Base-by-base conservation (phyloP, 2,329 filamentous ascomycete genomes). In the Cladorrhinum sp. region DNA sequence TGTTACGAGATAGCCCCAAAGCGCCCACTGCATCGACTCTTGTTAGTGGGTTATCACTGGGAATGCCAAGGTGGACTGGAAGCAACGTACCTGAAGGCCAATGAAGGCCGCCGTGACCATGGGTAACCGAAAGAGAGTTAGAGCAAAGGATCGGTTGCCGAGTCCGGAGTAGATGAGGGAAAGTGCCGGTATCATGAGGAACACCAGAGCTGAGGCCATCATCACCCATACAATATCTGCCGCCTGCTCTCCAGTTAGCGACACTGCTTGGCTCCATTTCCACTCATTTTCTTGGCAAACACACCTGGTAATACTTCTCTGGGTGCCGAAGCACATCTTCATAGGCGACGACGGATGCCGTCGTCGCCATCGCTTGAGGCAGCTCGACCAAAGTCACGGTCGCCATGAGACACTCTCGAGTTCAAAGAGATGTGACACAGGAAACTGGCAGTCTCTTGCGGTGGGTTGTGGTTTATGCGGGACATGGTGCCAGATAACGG, bases 1-100 rank as follows among this genome's bases (percentile, higher is more conserved):
- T 13, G 64, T 62, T 45, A 65, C 45, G 16, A 58, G 22, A 27
- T 64, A 65, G 22, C 64, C 64, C 62, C 62, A 65, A 16, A 65
- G 58, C 13, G 57, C 62, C 64, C 64, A 65, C 54, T 65, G 20
- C 51, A 10, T 12, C 12, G 3, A 8, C 16, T 12, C 32, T 36
- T 36, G 32, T 36, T 13, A 36, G 32, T 36, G 3, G 12, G 16
- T n/a, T n/a, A 32, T 32, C 9, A 12, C 7, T 12, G 32, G 10
- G 3, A 36, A 36, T 36, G 32, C 32, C 32, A 36, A 36, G 32
- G 9, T 32, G 27, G n/a, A n/a, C n/a, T 32, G 6, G 27, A 6
- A 6, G 27, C 12, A 36, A 36, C 32, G 16, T 49, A 63, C 61
- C 61, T 64, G 62, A 10, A 65, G 41, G 22, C 64, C 62, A 24